A percentile compares a stretch with the other conserved stretches of the same genome.
phyloP scores from a whole-genome alignment of 495 filamentous ascomycete species.

The Letharia columbiana region DNA sequence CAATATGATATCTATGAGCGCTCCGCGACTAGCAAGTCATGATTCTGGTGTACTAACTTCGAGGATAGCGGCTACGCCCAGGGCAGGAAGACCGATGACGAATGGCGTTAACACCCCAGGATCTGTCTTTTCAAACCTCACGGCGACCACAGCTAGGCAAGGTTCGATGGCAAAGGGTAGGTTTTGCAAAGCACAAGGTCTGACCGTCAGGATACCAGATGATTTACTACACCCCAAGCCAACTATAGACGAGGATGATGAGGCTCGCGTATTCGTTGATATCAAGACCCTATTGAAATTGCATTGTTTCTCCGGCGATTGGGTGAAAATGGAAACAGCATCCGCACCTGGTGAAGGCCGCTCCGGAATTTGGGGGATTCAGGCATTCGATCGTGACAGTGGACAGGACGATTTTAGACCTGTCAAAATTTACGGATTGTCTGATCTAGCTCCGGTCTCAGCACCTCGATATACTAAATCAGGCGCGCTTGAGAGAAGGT shows the following conservation, averaged over 20 bases:
- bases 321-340: constrained; percentile 74
- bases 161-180: constrained; percentile 50
- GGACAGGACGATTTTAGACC: constrained; percentile 56
- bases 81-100: constrained; percentile 49
- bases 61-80: constrained; percentile 62
- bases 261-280: constrained; percentile 82
- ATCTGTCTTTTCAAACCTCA: constrained; percentile 78
- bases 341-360: constrained; percentile 29
- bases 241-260: constrained; percentile 72
- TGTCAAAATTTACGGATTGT: constrained; percentile 77
- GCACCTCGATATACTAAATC: constrained; percentile 45
- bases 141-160: constrained; percentile 64
- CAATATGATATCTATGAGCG: constrained; percentile 74
- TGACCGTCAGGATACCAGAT: constrained; percentile 62
- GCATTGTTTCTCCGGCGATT: constrained; percentile 94
- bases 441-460: constrained; percentile 49
- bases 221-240: constrained; percentile 81
- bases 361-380: constrained; percentile 44
- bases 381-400: constrained; percentile 39
- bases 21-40: constrained; percentile 64
- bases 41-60: constrained; percentile 61
- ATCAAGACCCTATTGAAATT: constrained; percentile 75
- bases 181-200: constrained; percentile 68
- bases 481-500: constrained; percentile 33
- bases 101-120: constrained; percentile 69